Percentiles rank a stretch among this genome's conserved stretches.
These are phyloP conservation scores for Verticillium tricorpus DNA, from an alignment of 2,329 filamentous ascomycete genomes.

Conservation along the genomic window DNA sequence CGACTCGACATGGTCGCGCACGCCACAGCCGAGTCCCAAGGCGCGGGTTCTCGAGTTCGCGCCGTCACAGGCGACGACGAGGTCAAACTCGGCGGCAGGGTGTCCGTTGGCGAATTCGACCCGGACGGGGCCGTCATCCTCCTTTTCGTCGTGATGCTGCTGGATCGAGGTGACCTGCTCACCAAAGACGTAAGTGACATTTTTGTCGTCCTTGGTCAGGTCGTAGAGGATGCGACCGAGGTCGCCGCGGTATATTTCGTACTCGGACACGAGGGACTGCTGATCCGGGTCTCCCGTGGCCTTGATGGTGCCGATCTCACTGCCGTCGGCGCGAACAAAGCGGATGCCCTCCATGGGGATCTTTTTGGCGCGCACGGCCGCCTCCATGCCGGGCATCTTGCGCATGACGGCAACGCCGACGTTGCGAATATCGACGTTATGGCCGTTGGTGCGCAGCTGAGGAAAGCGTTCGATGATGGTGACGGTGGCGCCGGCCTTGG, in stretches of 20 bases:
- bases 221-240: conserved; percentile 39
- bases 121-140: conserved; percentile 24
- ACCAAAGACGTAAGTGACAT: conserved; percentile 23
- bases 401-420: conserved; percentile 30
- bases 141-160: conserved; percentile 9
- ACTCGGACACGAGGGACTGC: conserved; percentile 40
- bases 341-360: conserved; percentile 35
- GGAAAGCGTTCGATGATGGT: conserved; percentile 35
- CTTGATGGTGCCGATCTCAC: conserved; percentile 27
- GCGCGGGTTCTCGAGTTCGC: conserved; percentile 40
- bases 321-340: conserved; percentile 31
- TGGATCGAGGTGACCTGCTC: conserved; percentile 22
- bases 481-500: conserved; percentile 13
- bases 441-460: conserved; percentile 19
- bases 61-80: conserved; percentile 45
- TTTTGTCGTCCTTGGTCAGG: conserved; percentile 15
- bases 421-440: conserved; percentile 32
- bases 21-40: conserved; percentile 33
- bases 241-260: conserved; percentile 52
- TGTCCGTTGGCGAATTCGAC: conserved; percentile 35
- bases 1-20: conserved; percentile 30
- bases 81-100: conserved; percentile 33
- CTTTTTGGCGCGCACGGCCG: conserved; percentile 21
- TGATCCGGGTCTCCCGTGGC: conserved; percentile 31
- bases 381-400: conserved; percentile 33